Conservation (phyloP, 768 basidiomycete species). For the Mycena crocata region DNA sequence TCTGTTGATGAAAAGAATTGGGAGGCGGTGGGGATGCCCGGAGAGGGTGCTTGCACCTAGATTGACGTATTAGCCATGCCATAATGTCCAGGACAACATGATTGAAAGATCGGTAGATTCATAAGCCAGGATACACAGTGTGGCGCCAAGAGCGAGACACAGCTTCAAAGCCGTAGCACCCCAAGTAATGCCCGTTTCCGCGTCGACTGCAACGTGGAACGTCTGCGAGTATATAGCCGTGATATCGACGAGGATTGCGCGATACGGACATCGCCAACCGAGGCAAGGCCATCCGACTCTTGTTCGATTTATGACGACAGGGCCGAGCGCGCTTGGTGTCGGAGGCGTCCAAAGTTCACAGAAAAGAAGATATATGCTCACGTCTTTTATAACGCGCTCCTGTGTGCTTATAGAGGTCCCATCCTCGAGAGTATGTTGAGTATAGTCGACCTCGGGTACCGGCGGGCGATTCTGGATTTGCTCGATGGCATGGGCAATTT, state of each 20-base stretch:
- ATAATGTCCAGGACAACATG: neutral
- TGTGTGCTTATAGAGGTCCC: conserved; percentile 92
- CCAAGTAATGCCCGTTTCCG: neutral
- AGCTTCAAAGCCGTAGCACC: neutral
- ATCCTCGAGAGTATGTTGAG: conserved; percentile 93
- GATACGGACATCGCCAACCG: conserved; percentile 8
- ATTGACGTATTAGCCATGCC: conserved; percentile 1
- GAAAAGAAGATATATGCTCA: conserved; percentile 51
- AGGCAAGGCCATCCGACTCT: neutral
- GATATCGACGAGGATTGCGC: neutral
- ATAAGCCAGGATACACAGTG: neutral
- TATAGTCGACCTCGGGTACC: conserved; percentile 84
- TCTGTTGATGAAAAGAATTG: conserved; percentile 92
- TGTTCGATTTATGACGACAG: neutral
- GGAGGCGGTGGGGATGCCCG: conserved; percentile 89
- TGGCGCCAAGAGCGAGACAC: neutral
- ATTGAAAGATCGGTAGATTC: neutral
- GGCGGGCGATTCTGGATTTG: conserved; percentile 67
- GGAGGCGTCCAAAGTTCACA: neutral
- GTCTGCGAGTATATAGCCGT: neutral
- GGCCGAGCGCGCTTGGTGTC: conserved; percentile 24
- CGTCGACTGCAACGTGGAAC: too few relatives aligned
- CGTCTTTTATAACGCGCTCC: conserved; percentile 97
- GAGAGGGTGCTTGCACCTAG: conserved; percentile 98
- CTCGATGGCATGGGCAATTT: conserved; percentile 75